These are phyloP conservation scores for Ceratobasidium sp. DNA, from an alignment of 1,284 basidiomycete species.

Conservation along the genomic window DNA sequence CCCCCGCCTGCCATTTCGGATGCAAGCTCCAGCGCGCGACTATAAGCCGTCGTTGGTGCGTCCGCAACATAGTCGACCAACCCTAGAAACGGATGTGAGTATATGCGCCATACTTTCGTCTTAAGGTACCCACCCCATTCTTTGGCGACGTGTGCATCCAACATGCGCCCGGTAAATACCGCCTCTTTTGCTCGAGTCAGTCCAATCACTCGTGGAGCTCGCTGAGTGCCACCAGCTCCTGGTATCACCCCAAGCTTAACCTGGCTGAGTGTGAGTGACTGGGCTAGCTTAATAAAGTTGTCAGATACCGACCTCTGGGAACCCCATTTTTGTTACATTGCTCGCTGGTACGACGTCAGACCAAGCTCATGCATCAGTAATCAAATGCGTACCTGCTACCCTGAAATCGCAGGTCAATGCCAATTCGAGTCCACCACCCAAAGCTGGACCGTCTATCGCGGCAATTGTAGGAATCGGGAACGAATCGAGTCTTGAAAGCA, in stretches of 20 bases:
- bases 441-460: slow-evolving; percentile 91
- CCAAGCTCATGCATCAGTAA: no score
- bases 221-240: slow-evolving; percentile 94
- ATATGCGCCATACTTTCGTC: neutral
- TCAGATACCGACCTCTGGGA: no score
- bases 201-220: slow-evolving; percentile 85
- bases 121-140: slow-evolving; percentile 67
- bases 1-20: slow-evolving; percentile 77
- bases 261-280: no score
- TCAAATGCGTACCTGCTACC: slow-evolving; percentile 65
- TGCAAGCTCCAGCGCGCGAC: slow-evolving; percentile 75
- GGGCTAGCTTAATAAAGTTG: no score
- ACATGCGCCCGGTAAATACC: slow-evolving; percentile 80
- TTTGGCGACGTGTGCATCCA: slow-evolving; percentile 77
- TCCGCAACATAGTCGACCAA: slow-evolving; percentile 83
- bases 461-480: slow-evolving; percentile 91
- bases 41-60: slow-evolving; percentile 69
- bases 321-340: no score
- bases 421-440: slow-evolving; percentile 92
- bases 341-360: no score
- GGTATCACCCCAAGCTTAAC: slow-evolving; percentile 89
- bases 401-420: slow-evolving; percentile 89
- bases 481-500: slow-evolving; percentile 80
- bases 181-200: slow-evolving; percentile 87
- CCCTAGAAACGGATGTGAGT: slow-evolving; percentile 62